Evolutionary conservation across 768 basidiomycete species (phyloP).

Genomic region (Gloeopeniophorella convolvens): DNA sequence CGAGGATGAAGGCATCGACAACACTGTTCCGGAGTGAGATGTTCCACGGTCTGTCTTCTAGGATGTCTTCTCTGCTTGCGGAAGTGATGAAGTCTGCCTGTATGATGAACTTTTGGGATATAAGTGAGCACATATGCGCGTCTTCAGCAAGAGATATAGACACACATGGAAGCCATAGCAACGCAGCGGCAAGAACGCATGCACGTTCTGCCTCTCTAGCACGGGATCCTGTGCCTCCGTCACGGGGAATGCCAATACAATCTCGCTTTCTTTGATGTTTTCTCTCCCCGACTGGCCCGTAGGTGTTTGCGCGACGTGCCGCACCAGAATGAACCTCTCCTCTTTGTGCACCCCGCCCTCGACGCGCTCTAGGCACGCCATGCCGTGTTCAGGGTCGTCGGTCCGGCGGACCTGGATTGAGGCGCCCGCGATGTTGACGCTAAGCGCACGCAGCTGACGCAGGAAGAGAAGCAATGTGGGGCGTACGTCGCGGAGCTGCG

Average conservation of each 20-base stretch:
- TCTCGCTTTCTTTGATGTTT: conserved; percentile 18
- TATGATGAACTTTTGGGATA: conserved; percentile 24
- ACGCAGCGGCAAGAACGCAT: conserved; percentile 25
- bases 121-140: neutral
- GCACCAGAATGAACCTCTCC: conserved; percentile 15
- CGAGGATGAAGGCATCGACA: conserved; percentile 20
- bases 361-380: conserved; percentile 1
- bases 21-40: conserved; percentile 19
- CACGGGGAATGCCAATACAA: conserved; percentile 25
- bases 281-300: conserved; percentile 17
- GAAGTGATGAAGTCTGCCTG: conserved; percentile 29
- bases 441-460: conserved; percentile 19
- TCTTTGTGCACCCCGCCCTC: neutral
- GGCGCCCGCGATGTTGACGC: conserved; percentile 4
- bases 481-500: conserved; percentile 16
- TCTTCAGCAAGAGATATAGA: neutral
- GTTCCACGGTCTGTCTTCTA: conserved; percentile 24
- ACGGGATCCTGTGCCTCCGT: conserved; percentile 13
- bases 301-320: conserved; percentile 12
- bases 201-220: conserved; percentile 16
- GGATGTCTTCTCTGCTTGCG: conserved; percentile 26
- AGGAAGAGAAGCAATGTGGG: conserved; percentile 25
- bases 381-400: neutral
- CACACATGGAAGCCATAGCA: conserved; percentile 24
- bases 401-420: conserved; percentile 1